Conservation (phyloP, 2,329 filamentous ascomycete genomes). For the Diplodia seriata region DNA sequence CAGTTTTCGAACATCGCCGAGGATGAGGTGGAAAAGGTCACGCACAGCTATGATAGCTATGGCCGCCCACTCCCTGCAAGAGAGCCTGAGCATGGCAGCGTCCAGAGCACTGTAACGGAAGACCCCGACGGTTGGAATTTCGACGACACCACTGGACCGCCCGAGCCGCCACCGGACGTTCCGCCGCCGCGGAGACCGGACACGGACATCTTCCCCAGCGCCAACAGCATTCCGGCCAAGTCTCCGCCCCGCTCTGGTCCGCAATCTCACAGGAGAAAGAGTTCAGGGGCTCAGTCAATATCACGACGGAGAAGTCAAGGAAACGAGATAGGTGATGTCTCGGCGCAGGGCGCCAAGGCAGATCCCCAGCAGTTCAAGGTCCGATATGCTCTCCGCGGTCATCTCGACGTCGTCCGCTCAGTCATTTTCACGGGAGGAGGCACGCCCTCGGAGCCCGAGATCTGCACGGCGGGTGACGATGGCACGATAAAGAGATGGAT, state of each 20-base stretch:
- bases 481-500: constrained; percentile 97
- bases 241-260: constrained; percentile 73
- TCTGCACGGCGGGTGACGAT: constrained; percentile 95
- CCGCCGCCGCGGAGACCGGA: constrained; percentile 73
- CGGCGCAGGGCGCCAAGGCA: constrained; percentile 56
- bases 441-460: constrained; percentile 92
- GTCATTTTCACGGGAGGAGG: constrained; percentile 97
- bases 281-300: constrained; percentile 66
- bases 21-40: constrained; percentile 64
- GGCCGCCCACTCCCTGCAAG: constrained; percentile 58
- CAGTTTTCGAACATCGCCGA: constrained; percentile 55
- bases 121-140: constrained; percentile 89
- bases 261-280: constrained; percentile 77
- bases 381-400: constrained; percentile 87
- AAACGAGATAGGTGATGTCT: constrained; percentile 64
- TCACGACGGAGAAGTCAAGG: constrained; percentile 68
- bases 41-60: constrained; percentile 65
- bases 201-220: constrained; percentile 84
- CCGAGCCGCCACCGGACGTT: constrained; percentile 62
- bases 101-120: constrained; percentile 53
- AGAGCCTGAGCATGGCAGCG: constrained; percentile 49
- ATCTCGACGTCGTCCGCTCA: constrained; percentile 90
- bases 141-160: constrained; percentile 72
- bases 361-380: constrained; percentile 88
- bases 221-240: constrained; percentile 77